Percentiles rank a stretch among this genome's conserved stretches.
Evolutionary conservation across 108 stramenopile species (phyloP).

Genomic region (Pseudonitzschia pungens): DNA sequence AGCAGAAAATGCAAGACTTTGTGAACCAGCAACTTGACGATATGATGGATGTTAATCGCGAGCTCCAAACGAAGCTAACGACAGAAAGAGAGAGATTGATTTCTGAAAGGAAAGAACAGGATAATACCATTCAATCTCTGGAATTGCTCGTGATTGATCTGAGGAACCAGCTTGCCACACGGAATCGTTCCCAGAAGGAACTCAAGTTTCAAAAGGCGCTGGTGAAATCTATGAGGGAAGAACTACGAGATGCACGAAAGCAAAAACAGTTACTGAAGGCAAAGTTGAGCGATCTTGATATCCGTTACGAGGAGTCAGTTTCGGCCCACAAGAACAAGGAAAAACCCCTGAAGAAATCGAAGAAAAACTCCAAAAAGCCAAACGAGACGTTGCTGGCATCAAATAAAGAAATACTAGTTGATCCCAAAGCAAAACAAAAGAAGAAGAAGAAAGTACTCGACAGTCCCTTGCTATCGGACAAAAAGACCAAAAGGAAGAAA

Average conservation of each 20-base stretch:
- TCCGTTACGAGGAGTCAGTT: background rate
- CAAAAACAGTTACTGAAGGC: slow-evolving; percentile 22
- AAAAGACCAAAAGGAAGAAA: background rate
- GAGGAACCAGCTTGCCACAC: slow-evolving; percentile 14
- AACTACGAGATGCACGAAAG: slow-evolving; percentile 2
- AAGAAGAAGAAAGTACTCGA: slow-evolving; percentile 4
- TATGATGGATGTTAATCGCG: slow-evolving; percentile 26
- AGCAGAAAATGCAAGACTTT: slow-evolving; percentile 14
- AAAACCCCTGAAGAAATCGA: background rate
- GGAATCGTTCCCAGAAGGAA: slow-evolving; percentile 19
- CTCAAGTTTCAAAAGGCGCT: background rate
- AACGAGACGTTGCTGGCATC: background rate
- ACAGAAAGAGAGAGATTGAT: slow-evolving; percentile 15
- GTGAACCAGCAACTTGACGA: slow-evolving; percentile 27
- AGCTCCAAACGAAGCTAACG: slow-evolving; percentile 19
- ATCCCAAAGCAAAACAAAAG: background rate
- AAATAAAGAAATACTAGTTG: background rate
- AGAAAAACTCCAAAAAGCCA: background rate
- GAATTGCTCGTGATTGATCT: slow-evolving; percentile 22
- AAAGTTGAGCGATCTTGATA: slow-evolving; percentile 19
- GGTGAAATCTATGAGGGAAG: slow-evolving; percentile 3
- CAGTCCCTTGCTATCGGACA: background rate
- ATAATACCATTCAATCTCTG: slow-evolving; percentile 20
- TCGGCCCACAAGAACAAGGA: background rate
- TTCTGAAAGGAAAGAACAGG: slow-evolving; percentile 19